Base-by-base conservation (phyloP, 352 stramenopile species). In the Blastocystis sp. region DNA sequence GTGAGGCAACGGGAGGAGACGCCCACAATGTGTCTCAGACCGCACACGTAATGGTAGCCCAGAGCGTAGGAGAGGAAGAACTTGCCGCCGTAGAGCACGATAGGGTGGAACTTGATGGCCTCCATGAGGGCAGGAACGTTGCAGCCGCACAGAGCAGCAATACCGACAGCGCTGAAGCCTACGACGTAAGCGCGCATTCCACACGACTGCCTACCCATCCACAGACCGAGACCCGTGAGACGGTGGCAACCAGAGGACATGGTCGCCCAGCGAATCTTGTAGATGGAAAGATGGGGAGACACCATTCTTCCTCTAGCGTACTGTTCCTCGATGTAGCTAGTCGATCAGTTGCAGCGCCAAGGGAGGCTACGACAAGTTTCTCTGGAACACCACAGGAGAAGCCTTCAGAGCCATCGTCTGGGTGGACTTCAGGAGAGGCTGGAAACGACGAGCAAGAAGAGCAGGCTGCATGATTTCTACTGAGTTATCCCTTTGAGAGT, bases 1-100 rank as follows among this genome's bases (percentile, higher is more conserved):
- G 43, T 88, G 42, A 88, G n/a, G 2, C 3, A 9, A n/a, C 24
- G 1, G 34, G 24, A 9, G 3, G 1, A 52, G 34, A 19, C 10
- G 48, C 9, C 14, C 34, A 88, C 78, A 61, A 88, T 62, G 43
- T 88, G 78, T 88, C 78, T 88, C 64, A 79, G 48, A 77, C 78
- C 78, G 54, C 78, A 88, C 11, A 70, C 54, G 48, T 79, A 76
- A 43, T 88, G 78, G 60, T 88, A 88, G 60, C 61, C 17, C 28
- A 88, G 68, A 88, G 78, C 78, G 24, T 88, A 88, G 28, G 78
- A 68, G 28, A 88, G 52, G 61, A 88, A 88, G 78, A 88, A 88
- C 68, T 88, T 88, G 62, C 64, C 64, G 19, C 64, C 64, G 60
- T 88, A 88, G n/a, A 79, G 57, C 9, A 88, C 66, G 28, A 88